Evolutionary conservation across 257 asterid genomes (phyloP).

Genomic region (Mitragyna speciosa): DNA sequence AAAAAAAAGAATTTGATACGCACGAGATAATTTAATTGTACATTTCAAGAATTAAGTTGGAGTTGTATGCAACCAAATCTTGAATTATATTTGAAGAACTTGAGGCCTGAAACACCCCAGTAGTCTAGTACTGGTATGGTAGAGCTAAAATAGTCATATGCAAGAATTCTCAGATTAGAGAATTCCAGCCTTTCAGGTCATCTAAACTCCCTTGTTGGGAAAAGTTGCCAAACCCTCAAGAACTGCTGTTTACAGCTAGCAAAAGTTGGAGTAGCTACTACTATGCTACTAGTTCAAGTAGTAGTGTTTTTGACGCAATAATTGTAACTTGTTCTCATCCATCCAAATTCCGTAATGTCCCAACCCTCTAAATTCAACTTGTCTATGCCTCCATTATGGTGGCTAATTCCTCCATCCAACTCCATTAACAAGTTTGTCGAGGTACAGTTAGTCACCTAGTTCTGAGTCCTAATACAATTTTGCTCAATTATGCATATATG

Average conservation of each 20-base stretch:
- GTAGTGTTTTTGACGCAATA: not conserved
- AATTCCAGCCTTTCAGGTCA: not conserved
- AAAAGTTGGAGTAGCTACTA: not conserved
- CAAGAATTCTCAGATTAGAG: not conserved
- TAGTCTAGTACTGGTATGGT: not conserved
- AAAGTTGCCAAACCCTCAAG: not conserved
- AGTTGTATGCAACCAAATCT: no score
- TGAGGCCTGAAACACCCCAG: no score
- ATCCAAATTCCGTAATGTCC: not conserved
- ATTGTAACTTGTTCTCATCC: not conserved
- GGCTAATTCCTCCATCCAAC: not conserved
- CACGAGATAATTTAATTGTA: no score
- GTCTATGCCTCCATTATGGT: not conserved
- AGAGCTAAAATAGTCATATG: not conserved
- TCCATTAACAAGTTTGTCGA: not conserved
- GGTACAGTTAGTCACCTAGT: not conserved
- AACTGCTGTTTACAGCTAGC: not conserved
- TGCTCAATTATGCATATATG: not conserved
- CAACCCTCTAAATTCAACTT: not conserved
- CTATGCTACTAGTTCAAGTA: not conserved
- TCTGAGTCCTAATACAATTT: not conserved
- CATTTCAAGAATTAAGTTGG: no score
- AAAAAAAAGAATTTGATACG: no score
- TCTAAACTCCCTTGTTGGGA: not conserved
- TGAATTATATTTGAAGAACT: no score